Evolutionary conservation across 805 yeast genomes (phyloP).

Genomic region (Cyberlindnera nakhonratchasimensis): DNA sequence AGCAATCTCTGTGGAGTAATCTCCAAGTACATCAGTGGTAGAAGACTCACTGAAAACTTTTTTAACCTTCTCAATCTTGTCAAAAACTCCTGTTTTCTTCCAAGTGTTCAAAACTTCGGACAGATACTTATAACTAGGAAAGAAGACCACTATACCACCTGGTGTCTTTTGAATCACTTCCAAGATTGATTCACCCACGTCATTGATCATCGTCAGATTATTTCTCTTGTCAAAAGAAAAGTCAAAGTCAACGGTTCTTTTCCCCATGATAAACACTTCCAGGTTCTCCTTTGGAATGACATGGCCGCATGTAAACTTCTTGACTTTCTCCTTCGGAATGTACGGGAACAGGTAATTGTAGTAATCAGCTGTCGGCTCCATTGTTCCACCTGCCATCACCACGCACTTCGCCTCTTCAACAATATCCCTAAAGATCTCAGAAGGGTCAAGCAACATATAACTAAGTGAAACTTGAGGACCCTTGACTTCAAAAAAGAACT

Average conservation of each 20-base stretch:
- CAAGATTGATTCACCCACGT: conserved; percentile 48
- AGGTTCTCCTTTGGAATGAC: conserved; percentile 72
- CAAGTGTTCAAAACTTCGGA: conserved; percentile 48
- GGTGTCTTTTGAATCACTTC: conserved; percentile 49
- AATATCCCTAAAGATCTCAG: conserved; percentile 61
- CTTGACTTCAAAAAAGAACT: conserved; percentile 58
- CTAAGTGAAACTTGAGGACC: conserved; percentile 38
- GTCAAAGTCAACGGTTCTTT: conserved; percentile 38
- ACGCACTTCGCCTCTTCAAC: conserved; percentile 66
- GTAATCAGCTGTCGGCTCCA: conserved; percentile 84
- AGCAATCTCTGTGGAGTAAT: conserved; percentile 45
- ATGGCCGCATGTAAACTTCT: conserved; percentile 74
- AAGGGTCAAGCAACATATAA: conserved; percentile 79
- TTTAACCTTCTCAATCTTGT: conserved; percentile 39
- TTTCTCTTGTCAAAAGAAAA: conserved; percentile 69
- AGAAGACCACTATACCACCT: conserved; percentile 73
- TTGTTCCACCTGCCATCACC: conserved; percentile 89
- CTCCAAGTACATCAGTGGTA: conserved; percentile 44
- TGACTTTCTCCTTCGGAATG: conserved; percentile 38
- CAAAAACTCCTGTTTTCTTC: conserved; percentile 39
- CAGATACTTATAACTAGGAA: conserved; percentile 80
- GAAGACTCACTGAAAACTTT: conserved; percentile 55
- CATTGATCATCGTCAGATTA: conserved; percentile 39
- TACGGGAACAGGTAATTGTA: conserved; percentile 63
- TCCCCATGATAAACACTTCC: conserved; percentile 50